Evolutionary conservation across 1,284 basidiomycete genomes (phyloP).

Genomic region (Rhodotorula sp.): DNA sequence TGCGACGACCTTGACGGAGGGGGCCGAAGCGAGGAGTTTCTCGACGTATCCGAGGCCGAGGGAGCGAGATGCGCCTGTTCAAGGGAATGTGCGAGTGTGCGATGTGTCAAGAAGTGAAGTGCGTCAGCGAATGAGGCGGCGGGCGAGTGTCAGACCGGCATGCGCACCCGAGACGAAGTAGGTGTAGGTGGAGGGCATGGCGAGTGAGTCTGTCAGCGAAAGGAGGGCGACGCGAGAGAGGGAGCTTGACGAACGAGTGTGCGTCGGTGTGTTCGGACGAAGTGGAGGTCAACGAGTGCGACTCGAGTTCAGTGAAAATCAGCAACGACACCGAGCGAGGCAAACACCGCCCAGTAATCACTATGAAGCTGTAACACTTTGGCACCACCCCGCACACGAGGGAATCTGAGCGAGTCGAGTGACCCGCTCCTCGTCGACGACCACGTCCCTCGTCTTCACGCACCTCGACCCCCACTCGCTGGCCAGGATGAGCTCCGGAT

Average conservation of each 20-base stretch:
- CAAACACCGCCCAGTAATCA: too few species aligned
- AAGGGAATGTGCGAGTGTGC: background rate
- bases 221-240: background rate
- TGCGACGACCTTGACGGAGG: conserved; percentile 17
- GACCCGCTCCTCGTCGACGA: background rate
- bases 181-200: background rate
- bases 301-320: too few species aligned
- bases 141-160: background rate
- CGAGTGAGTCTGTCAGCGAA: background rate
- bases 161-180: conserved; percentile 24
- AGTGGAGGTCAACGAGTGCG: too few species aligned
- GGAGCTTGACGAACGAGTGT: background rate
- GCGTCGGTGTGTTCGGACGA: too few species aligned
- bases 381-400: too few species aligned
- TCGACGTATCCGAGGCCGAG: conserved; percentile 31
- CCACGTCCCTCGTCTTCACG: background rate
- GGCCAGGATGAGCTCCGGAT: conserved; percentile 15
- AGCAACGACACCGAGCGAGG: too few species aligned
- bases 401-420: too few species aligned
- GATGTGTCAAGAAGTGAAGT: background rate
- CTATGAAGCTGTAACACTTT: too few species aligned
- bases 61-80: conserved; percentile 28
- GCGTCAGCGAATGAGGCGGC: too few species aligned
- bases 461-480: background rate
- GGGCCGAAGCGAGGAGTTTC: conserved; percentile 17